A percentile compares a stretch with the other conserved stretches of the same genome.
These are phyloP conservation scores for Spatholobus suberectus DNA, from an alignment of 306 rosid genomes.

Conservation along the genomic window DNA sequence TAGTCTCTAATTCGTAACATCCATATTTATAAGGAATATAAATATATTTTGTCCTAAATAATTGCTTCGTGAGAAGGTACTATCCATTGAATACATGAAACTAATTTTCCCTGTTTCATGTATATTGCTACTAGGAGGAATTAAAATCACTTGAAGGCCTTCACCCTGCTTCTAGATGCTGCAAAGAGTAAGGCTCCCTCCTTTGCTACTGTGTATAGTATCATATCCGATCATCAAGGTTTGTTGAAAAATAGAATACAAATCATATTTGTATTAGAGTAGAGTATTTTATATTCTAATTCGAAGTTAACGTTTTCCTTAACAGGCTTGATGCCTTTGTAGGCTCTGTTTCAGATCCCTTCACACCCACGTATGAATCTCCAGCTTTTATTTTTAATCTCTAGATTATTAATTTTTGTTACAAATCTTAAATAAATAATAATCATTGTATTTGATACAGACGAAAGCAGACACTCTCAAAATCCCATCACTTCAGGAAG, in stretches of 20 bases:
- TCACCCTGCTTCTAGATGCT: slow-evolving; percentile 56
- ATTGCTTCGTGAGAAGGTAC: not conserved
- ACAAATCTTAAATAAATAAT: not conserved
- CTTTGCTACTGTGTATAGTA: not conserved
- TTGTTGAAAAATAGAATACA: not conserved
- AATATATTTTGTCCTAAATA: not conserved
- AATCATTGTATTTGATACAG: slow-evolving; percentile 35
- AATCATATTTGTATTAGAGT: not conserved
- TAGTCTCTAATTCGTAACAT: too few relatives aligned
- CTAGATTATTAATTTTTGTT: not conserved
- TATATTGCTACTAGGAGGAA: slow-evolving; percentile 48
- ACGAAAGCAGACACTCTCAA: slow-evolving; percentile 27
- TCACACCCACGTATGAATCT: slow-evolving; percentile 49
- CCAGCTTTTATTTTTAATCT: not conserved
- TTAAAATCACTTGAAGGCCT: slow-evolving; percentile 53
- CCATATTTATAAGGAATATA: not conserved
- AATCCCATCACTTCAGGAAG: slow-evolving; percentile 45
- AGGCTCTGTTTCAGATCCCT: slow-evolving; percentile 51
- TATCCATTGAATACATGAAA: not conserved
- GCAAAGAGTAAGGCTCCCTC: slow-evolving; percentile 49
- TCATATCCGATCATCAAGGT: not conserved
- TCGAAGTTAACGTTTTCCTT: not conserved
- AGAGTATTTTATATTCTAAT: not conserved
- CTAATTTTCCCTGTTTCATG: slow-evolving; percentile 11
- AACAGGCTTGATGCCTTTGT: slow-evolving; percentile 51